A percentile compares a stretch with the other conserved stretches of the same genome.
phyloP scores from a whole-genome alignment of 345 rosid species.

The Linum lewisii region DNA sequence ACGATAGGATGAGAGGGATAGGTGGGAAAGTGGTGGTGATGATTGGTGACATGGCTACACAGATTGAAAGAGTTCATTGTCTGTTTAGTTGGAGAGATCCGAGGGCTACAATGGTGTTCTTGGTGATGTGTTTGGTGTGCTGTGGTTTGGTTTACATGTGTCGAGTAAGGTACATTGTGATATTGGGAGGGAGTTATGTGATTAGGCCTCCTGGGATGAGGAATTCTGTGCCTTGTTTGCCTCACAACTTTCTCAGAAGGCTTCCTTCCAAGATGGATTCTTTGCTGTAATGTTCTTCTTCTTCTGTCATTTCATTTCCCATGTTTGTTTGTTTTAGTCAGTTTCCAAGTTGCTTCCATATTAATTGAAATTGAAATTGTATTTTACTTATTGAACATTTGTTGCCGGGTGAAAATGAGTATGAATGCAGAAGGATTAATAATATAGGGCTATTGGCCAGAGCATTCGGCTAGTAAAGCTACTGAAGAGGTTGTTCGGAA shows the following conservation, averaged over 20 bases:
- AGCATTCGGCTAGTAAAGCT: too few relatives aligned
- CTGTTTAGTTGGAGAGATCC: conserved; percentile 34
- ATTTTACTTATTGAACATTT: too few relatives aligned
- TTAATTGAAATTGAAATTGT: too few relatives aligned
- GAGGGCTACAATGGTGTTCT: conserved; percentile 26
- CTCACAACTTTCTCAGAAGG: conserved; percentile 26
- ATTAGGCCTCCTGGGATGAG: conserved; percentile 19
- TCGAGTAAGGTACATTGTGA: conserved; percentile 7
- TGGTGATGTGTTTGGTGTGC: conserved; percentile 18
- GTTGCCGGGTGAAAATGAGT: too few relatives aligned
- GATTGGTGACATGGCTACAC: conserved; percentile 36
- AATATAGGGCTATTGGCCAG: too few relatives aligned
- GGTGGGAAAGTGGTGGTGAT: conserved; percentile 25
- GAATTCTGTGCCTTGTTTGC: conserved; percentile 8
- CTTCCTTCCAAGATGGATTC: conserved; percentile 21
- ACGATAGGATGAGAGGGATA: conserved; percentile 38
- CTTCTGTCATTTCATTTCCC: background rate
- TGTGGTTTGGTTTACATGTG: background rate
- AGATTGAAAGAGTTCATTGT: conserved; percentile 25
- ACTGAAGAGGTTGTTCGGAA: too few relatives aligned
- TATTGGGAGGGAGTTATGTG: conserved; percentile 4
- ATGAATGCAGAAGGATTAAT: too few relatives aligned
- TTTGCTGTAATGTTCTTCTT: conserved; percentile 10
- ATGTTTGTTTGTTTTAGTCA: too few relatives aligned
- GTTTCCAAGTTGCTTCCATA: too few relatives aligned